Percentiles rank a stretch among this genome's conserved stretches.
phyloP scores from a whole-genome alignment of 768 basidiomycete species.

The Symmetrospora coprosmae region DNA sequence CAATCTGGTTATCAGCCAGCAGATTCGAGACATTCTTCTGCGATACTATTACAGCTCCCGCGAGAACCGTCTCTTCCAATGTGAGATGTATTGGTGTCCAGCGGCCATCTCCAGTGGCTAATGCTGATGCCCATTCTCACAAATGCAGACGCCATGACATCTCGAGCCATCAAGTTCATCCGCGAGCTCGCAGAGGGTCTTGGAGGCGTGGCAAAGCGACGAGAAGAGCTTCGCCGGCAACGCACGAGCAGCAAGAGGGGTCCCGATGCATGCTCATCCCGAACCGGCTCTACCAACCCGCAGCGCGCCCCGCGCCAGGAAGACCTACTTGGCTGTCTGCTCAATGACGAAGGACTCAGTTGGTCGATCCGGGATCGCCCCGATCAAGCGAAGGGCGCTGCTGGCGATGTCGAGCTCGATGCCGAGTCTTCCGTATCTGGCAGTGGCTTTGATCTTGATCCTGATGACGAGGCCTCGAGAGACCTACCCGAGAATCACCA shows the following conservation, averaged over 20 bases:
- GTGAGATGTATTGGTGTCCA: neutral
- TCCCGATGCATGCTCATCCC: neutral
- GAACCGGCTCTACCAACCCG: neutral
- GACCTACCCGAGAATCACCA: constrained; percentile 34
- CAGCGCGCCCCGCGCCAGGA: neutral
- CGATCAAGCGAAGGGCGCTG: neutral
- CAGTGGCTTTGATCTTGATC: constrained; percentile 28
- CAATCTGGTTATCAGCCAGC: constrained; percentile 48
- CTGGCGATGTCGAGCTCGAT: constrained; percentile 5
- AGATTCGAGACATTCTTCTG: constrained; percentile 52
- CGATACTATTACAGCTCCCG: constrained; percentile 76
- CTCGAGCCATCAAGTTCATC: constrained; percentile 76
- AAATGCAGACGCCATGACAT: constrained; percentile 56
- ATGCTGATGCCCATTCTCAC: neutral
- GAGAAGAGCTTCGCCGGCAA: neutral
- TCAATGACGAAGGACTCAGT: neutral
- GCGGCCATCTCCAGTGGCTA: neutral
- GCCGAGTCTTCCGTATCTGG: neutral
- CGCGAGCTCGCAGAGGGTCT: constrained; percentile 55
- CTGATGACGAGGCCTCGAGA: constrained; percentile 16
- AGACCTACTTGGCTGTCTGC: constrained; percentile 26
- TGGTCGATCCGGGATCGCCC: neutral
- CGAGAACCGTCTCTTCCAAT: constrained; percentile 40
- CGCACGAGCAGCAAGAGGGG: neutral
- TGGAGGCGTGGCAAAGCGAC: constrained; percentile 2